Percentiles rank a stretch among this genome's conserved stretches.
Evolutionary conservation across 352 stramenopile genomes (phyloP).

Genomic region (Pythium folliculosum): DNA sequence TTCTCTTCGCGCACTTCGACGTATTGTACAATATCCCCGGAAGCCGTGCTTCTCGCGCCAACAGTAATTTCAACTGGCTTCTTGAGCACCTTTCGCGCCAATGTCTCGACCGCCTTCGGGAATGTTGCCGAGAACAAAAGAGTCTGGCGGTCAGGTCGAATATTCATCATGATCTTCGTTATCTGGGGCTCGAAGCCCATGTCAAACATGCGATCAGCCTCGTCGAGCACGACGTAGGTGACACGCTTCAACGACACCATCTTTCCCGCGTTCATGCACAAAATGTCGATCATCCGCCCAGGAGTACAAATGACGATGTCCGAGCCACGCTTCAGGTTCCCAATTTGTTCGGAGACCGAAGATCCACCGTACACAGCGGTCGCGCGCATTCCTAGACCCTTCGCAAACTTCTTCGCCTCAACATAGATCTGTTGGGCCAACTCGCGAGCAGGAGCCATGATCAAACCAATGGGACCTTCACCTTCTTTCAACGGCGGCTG

Average conservation of each 20-base stretch:
- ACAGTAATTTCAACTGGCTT: slow-evolving; percentile 97
- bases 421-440: slow-evolving; percentile 98
- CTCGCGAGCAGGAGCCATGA: slow-evolving; percentile 98
- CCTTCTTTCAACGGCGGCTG: slow-evolving; percentile 90
- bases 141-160: slow-evolving; percentile 90
- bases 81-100: slow-evolving; percentile 90
- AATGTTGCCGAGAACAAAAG: slow-evolving; percentile 99
- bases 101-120: slow-evolving; percentile 90
- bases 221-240: slow-evolving; percentile 98
- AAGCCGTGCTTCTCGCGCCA: slow-evolving; percentile 94
- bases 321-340: slow-evolving; percentile 97
- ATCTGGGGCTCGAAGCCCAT: slow-evolving; percentile 99
- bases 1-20: slow-evolving; percentile 98
- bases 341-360: slow-evolving; percentile 98
- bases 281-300: slow-evolving; percentile 99
- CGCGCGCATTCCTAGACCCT: slow-evolving; percentile 89
- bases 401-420: slow-evolving; percentile 94
- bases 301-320: slow-evolving; percentile 99
- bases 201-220: slow-evolving; percentile 99
- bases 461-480: slow-evolving; percentile 97
- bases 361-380: slow-evolving; percentile 96
- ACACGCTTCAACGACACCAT: slow-evolving; percentile 96
- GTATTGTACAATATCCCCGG: slow-evolving; percentile 97
- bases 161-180: slow-evolving; percentile 94
- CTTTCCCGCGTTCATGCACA: slow-evolving; percentile 97